Evolutionary conservation across 1,284 basidiomycete genomes (phyloP).

Genomic region (Puccinia hordei): DNA sequence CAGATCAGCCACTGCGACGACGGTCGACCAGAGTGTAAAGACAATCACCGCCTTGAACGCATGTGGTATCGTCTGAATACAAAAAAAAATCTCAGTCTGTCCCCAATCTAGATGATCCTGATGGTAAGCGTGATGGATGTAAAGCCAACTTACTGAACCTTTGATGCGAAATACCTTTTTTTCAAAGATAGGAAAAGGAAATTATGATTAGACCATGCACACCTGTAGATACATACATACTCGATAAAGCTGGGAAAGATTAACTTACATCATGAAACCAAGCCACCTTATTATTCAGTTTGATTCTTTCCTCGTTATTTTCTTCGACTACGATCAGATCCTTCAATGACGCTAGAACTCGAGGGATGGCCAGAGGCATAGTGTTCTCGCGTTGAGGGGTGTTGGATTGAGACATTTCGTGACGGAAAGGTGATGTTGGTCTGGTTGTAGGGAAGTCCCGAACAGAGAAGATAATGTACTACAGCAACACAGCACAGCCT

Average conservation of each 20-base stretch:
- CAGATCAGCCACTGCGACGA: constrained; percentile 54
- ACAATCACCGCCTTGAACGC: constrained; percentile 54
- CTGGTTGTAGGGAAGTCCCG: too few species aligned
- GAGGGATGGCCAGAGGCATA: not conserved
- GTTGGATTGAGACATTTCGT: constrained; percentile 2
- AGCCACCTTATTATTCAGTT: constrained; percentile 39
- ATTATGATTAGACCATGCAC: not conserved
- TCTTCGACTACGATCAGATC: constrained; percentile 39
- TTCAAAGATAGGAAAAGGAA: not conserved
- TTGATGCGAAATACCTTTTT: constrained; percentile 37
- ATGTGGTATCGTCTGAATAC: constrained; percentile 51
- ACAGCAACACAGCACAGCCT: too few species aligned
- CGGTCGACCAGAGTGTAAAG: constrained; percentile 54
- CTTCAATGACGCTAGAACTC: constrained; percentile 34
- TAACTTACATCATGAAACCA: constrained; percentile 49
- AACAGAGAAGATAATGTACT: too few species aligned
- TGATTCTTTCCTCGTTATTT: constrained; percentile 37
- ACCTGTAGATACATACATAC: not conserved
- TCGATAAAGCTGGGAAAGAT: too few species aligned
- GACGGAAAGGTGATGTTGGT: not conserved
- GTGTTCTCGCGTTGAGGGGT: constrained; percentile 46
- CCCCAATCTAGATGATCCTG: not conserved
- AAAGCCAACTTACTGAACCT: constrained; percentile 31
- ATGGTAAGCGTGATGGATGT: not conserved
- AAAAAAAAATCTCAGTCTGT: not conserved